Base-by-base conservation (phyloP, 2,329 filamentous ascomycete species). In the Sporothrix inflata region DNA sequence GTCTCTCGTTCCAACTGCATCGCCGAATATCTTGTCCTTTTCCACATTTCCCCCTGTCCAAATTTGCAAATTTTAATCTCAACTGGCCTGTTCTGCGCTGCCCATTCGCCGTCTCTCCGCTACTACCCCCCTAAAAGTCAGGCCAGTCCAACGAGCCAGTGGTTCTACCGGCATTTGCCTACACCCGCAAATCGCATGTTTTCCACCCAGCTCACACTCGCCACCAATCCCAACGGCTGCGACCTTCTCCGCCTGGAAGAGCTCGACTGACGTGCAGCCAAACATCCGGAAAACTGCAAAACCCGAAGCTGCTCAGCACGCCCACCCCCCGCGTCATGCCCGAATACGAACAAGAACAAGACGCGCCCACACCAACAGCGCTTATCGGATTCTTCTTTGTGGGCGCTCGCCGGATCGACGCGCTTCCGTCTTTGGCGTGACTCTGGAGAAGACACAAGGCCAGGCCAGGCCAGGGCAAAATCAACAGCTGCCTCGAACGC, bases 371-470 rank as follows among this genome's bases (percentile, higher is more conserved):
- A 67, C 45, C 45, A 38, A 19, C 24, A 49, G 63, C 45, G 42
- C 63, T 38, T 49, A 67, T 69, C 47, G 27, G 47, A 38, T 40
- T 40, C 34, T 61, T 19, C 60, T 65, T 7, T 65, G 60, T 42
- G 14, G 19, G 24, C 7, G 42, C 38, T 24, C 47, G 42, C 68
- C 71, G 71, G 71, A 72, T 69, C 57, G 47, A 65, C 9, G 71
- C 47, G 47, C 27, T 47, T 70, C 71, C 71, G 71, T 30, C 49
- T 47, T 61, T 72, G 71, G 71, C 71, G 71, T 72, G 71, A 72
- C 34, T 14, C n/a, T 27, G 38, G 49, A 27, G 38, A 47, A 42
- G 34, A 9, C 12, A 65, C 68, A 30, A 57, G 21, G 0, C 42
- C 63, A 30, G 30, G 30, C 30, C 30, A 34, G 30, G 30, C 30